Evolutionary conservation across 1,284 basidiomycete genomes (phyloP).

Genomic region (Paramarasmius palmivorus): DNA sequence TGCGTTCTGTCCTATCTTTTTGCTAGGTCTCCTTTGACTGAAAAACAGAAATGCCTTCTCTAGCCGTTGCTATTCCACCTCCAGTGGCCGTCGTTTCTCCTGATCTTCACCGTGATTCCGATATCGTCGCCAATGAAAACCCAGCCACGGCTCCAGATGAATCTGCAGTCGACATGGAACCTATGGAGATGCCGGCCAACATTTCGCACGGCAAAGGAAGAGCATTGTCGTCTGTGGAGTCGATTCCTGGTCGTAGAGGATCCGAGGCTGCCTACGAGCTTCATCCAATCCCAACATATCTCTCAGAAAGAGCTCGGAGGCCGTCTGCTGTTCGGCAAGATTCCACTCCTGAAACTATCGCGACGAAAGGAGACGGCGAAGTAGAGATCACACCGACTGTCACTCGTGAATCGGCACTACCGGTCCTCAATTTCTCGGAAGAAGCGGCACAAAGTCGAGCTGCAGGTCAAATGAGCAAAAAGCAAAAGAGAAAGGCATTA

Average conservation of each 20-base stretch:
- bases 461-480: neutral
- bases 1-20: no score
- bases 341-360: neutral
- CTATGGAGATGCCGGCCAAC: neutral
- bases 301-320: constrained; percentile 14
- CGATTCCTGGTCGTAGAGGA: constrained; percentile 4
- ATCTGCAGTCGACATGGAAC: constrained; percentile 2
- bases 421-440: no score
- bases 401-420: no score
- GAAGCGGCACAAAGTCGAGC: neutral
- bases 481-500: neutral
- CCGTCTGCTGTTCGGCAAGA: constrained; percentile 8
- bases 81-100: neutral
- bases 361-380: no score
- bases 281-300: constrained; percentile 11
- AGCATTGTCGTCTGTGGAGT: neutral
- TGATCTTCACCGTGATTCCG: neutral
- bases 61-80: neutral
- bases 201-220: neutral
- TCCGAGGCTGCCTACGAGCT: constrained; percentile 10
- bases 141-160: neutral
- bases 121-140: neutral
- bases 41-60: neutral
- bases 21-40: no score
- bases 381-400: no score